A percentile compares a stretch with the other conserved stretches of the same genome.
These are phyloP conservation scores for Aspergillaceae sp. DNA, from an alignment of 2,329 filamentous ascomycete species.

Conservation along the genomic window DNA sequence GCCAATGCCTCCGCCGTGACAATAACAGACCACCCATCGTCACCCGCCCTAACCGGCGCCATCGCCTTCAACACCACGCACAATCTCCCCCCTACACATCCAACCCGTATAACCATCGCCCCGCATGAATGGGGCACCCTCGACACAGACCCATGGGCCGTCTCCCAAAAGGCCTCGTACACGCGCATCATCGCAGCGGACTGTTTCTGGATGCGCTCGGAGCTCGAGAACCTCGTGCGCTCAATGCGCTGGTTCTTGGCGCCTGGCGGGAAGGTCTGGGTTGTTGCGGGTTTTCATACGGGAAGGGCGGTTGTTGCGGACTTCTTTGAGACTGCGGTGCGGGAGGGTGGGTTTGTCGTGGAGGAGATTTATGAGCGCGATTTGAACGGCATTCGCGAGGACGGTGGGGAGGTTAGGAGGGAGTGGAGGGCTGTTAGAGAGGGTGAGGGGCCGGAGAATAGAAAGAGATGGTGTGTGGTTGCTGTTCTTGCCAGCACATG, in stretches of 20 bases:
- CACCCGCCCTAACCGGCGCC: conserved; percentile 33
- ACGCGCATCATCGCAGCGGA: conserved; percentile 52
- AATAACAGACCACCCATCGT: conserved; percentile 45
- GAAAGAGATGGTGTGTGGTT: conserved; percentile 51
- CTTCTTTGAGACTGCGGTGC: conserved; percentile 45
- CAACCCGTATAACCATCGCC: conserved; percentile 29
- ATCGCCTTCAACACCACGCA: conserved; percentile 40
- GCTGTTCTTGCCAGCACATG: conserved; percentile 26
- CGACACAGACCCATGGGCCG: conserved; percentile 31
- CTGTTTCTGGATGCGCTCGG: conserved; percentile 51
- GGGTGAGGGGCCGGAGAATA: conserved; percentile 40
- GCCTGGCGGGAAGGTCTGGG: conserved; percentile 32
- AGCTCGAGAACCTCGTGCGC: conserved; percentile 48
- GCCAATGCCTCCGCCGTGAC: conserved; percentile 32
- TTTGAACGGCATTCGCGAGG: conserved; percentile 30
- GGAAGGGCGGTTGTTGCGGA: conserved; percentile 46
- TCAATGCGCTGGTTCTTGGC: conserved; percentile 51
- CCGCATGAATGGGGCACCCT: conserved; percentile 49
- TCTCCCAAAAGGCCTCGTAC: conserved; percentile 32
- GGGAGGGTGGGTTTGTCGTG: conserved; percentile 37
- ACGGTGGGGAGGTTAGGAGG: conserved; percentile 37
- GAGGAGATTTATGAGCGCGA: conserved; percentile 51
- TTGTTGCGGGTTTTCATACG: conserved; percentile 53
- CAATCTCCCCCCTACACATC: conserved; percentile 23
- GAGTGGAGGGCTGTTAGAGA: conserved; percentile 40